Conservation (phyloP, 139 green algal genomes). For the Trebouxia sp. region DNA sequence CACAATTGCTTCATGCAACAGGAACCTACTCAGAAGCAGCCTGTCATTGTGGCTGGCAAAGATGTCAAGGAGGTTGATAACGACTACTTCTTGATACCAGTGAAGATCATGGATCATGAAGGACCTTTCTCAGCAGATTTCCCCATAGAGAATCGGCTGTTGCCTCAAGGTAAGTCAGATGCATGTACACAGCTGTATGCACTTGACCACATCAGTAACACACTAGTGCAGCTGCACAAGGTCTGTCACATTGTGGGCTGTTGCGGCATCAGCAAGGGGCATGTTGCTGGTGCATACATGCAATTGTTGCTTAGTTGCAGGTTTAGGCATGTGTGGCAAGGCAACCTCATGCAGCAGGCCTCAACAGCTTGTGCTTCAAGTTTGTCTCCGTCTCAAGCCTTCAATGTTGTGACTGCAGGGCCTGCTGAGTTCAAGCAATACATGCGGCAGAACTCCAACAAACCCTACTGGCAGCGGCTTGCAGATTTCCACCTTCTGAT, state of each 20-base stretch:
- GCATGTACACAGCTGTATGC: not conserved
- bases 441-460: slow-evolving; percentile 53
- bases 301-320: too few species aligned
- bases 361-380: too few species aligned
- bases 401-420: slow-evolving; percentile 36
- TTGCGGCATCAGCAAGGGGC: too few species aligned
- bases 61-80: slow-evolving; percentile 92
- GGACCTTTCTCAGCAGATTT: slow-evolving; percentile 75
- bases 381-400: too few species aligned
- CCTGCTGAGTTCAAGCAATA: slow-evolving; percentile 77
- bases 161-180: slow-evolving; percentile 56
- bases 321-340: too few species aligned
- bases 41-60: slow-evolving; percentile 86
- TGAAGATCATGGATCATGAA: slow-evolving; percentile 91
- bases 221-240: not conserved
- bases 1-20: too few species aligned
- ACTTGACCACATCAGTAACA: not conserved
- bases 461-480: slow-evolving; percentile 74
- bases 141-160: slow-evolving; percentile 93
- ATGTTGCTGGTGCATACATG: too few species aligned
- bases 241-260: too few species aligned
- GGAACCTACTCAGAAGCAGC: slow-evolving; percentile 64
- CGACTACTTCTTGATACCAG: slow-evolving; percentile 94
- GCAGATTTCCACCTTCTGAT: slow-evolving; percentile 96
- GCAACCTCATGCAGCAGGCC: too few species aligned